Evolutionary conservation across 495 filamentous ascomycete species (phyloP).

Genomic region (Opeltia flavorubescens): DNA sequence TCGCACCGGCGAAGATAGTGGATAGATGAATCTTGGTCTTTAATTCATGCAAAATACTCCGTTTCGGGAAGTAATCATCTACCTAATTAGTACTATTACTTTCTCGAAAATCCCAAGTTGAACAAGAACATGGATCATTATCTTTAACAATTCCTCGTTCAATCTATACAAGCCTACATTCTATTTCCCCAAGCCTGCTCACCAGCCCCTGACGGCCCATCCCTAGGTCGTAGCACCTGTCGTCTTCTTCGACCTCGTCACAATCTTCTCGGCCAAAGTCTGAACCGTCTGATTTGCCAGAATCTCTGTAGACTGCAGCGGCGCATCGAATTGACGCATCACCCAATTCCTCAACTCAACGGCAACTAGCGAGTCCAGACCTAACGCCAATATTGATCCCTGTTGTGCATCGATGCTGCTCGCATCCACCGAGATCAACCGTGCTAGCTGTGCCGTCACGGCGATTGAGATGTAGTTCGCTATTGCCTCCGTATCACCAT

Average conservation of each 20-base stretch:
- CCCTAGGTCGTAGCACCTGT: too few species aligned
- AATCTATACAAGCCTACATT: too few species aligned
- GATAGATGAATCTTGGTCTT: too few species aligned
- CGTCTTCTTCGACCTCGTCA: constrained; percentile 21
- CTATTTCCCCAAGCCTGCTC: too few species aligned
- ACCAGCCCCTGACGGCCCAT: too few species aligned
- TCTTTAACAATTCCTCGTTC: too few species aligned
- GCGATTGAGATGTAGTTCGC: constrained; percentile 22
- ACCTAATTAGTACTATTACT: too few species aligned
- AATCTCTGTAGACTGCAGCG: constrained; percentile 41
- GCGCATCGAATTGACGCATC: constrained; percentile 36
- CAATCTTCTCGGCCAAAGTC: constrained; percentile 17
- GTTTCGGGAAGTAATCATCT: too few species aligned
- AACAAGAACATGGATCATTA: too few species aligned
- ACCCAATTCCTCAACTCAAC: constrained; percentile 55
- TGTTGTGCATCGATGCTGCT: constrained; percentile 34
- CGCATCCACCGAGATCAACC: constrained; percentile 32
- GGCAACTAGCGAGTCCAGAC: constrained; percentile 50
- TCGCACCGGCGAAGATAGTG: too few species aligned
- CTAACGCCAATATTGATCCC: constrained; percentile 35
- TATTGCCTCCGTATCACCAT: constrained; percentile 14
- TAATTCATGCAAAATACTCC: too few species aligned
- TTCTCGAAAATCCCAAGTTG: too few species aligned
- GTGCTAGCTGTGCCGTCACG: constrained; percentile 29
- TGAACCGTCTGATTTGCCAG: constrained; percentile 20